A percentile compares a stretch with the other conserved stretches of the same genome.
These are phyloP conservation scores for Cryptosporidium viatorum DNA, from an alignment of 169 alveolate genomes.

Conservation along the genomic window DNA sequence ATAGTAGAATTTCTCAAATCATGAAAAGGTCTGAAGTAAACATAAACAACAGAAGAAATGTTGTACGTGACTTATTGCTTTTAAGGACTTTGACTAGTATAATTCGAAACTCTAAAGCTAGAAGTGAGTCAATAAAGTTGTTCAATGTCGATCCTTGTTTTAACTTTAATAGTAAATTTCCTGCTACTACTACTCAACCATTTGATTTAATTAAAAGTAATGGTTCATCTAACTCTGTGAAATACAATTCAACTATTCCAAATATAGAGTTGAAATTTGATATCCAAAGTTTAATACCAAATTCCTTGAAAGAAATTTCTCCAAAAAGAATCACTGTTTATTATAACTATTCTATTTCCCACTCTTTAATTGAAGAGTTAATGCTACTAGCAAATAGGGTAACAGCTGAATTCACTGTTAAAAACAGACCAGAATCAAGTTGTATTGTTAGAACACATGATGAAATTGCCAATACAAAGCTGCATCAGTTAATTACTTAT, in stretches of 20 bases:
- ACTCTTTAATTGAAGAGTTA: conserved; percentile 95
- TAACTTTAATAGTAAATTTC: background rate
- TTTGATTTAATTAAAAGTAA: background rate
- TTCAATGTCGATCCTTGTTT: background rate
- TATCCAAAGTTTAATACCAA: background rate
- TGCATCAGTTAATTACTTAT: background rate
- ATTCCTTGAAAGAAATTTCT: background rate
- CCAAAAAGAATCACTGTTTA: background rate
- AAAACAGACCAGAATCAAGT: conserved; percentile 1
- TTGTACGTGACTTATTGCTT: background rate
- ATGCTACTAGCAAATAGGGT: conserved; percentile 96
- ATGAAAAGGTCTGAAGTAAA: background rate
- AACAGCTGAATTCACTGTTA: conserved; percentile 10
- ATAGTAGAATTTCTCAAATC: background rate
- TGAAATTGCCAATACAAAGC: background rate
- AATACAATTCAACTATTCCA: background rate
- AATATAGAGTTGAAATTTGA: conserved; percentile 10
- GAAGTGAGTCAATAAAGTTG: conserved; percentile 7
- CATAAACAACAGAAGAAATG: background rate
- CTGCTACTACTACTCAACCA: background rate
- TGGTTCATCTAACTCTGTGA: background rate
- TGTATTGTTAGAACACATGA: conserved; percentile 9
- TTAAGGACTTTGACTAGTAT: background rate
- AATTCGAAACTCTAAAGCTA: background rate
- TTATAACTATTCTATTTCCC: conserved; percentile 49